These are phyloP conservation scores for Colletotrichum noveboracense DNA, from an alignment of 2,329 filamentous ascomycete genomes.

Conservation along the genomic window DNA sequence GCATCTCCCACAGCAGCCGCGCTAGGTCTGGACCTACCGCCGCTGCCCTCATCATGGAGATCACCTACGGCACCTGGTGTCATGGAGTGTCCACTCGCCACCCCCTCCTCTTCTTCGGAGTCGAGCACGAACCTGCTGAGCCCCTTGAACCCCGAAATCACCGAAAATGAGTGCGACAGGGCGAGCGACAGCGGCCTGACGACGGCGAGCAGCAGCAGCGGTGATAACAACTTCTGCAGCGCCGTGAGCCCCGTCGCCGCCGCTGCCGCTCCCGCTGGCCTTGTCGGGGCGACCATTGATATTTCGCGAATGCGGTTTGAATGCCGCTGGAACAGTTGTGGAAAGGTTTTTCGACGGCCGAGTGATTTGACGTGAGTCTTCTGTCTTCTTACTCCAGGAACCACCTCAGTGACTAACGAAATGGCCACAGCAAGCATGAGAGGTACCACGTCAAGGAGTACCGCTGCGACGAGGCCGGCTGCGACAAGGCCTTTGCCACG, in stretches of 20 bases:
- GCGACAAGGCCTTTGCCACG: conserved; percentile 27
- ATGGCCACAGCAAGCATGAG: conserved; percentile 23
- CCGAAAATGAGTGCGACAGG: conserved; percentile 17
- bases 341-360: conserved; percentile 19
- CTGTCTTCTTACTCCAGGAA: neutral
- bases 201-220: neutral
- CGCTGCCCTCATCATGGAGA: conserved; percentile 16
- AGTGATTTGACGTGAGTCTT: conserved; percentile 23
- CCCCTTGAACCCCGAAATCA: conserved; percentile 12
- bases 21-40: neutral
- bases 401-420: neutral
- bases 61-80: conserved; percentile 24
- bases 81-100: conserved; percentile 24
- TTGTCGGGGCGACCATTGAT: neutral
- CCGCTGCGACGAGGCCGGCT: conserved; percentile 20
- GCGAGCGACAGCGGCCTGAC: conserved; percentile 10
- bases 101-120: conserved; percentile 24
- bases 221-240: neutral
- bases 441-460: conserved; percentile 28
- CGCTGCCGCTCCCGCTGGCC: neutral
- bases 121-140: conserved; percentile 19
- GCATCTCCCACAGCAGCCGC: neutral
- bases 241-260: neutral
- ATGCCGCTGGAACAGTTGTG: conserved; percentile 19
- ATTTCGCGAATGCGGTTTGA: conserved; percentile 15